Percentiles rank a stretch among this genome's conserved stretches.
These are phyloP conservation scores for Eucalyptus tenuipes DNA, from an alignment of 345 rosid genomes.

Conservation along the genomic window DNA sequence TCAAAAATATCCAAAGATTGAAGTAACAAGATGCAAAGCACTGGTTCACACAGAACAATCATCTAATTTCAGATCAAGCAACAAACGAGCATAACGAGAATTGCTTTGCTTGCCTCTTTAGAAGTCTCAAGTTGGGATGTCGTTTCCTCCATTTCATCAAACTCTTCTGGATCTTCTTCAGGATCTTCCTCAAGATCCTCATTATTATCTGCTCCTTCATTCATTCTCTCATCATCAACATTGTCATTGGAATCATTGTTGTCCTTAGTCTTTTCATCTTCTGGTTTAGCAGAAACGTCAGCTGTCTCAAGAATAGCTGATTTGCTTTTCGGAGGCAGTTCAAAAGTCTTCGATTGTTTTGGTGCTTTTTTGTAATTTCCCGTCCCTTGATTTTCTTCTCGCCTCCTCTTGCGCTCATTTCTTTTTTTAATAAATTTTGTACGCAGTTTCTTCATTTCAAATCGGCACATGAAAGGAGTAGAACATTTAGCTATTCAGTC, in stretches of 20 bases:
- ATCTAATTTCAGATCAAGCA: not conserved
- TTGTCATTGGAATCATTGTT: conserved; percentile 4
- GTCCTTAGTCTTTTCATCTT: conserved; percentile 15
- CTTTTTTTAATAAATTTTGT: conserved; percentile 49
- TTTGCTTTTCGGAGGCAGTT: conserved; percentile 31
- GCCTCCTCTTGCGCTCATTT: conserved; percentile 70
- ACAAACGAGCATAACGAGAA: not conserved
- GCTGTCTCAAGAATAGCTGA: not conserved
- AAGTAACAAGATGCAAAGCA: not conserved
- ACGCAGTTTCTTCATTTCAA: conserved; percentile 44
- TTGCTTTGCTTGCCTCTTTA: conserved; percentile 34
- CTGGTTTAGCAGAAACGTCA: conserved; percentile 13
- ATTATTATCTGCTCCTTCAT: conserved; percentile 37
- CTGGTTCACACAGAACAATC: not conserved
- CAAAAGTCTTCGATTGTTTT: conserved; percentile 47
- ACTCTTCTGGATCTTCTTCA: conserved; percentile 56
- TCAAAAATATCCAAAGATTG: not conserved
- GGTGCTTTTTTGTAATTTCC: conserved; percentile 21
- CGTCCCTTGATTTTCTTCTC: conserved; percentile 38
- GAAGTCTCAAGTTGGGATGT: conserved; percentile 20
- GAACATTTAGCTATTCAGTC: not conserved
- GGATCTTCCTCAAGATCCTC: conserved; percentile 71
- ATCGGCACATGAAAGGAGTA: not conserved
- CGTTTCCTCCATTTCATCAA: conserved; percentile 42
- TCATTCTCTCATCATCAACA: conserved; percentile 24